These are phyloP conservation scores for Gentiana dahurica DNA, from an alignment of 257 asterid genomes.

Conservation along the genomic window DNA sequence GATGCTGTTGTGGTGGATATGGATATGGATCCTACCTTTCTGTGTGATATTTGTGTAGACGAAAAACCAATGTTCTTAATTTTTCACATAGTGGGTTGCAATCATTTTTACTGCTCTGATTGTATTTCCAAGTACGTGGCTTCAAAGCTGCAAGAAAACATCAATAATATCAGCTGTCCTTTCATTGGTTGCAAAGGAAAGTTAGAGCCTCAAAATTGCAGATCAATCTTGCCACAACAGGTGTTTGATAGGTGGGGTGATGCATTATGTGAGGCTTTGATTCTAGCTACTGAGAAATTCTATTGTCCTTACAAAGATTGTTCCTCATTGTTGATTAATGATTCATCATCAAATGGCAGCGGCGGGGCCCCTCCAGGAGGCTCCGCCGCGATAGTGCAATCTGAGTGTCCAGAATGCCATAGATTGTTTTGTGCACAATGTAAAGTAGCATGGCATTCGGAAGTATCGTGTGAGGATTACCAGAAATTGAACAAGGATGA, in stretches of 20 bases:
- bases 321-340: constrained; percentile 47
- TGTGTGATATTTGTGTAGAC: constrained; percentile 15
- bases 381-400: constrained; percentile 3
- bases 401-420: constrained; percentile 51
- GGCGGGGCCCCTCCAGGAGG: too few relatives aligned
- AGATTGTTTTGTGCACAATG: constrained; percentile 55
- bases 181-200: constrained; percentile 34
- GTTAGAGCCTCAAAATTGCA: constrained; percentile 47
- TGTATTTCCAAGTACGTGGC: constrained; percentile 45
- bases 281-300: constrained; percentile 36
- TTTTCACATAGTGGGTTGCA: constrained; percentile 5
- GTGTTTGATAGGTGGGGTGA: constrained; percentile 78
- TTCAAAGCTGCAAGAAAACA: constrained; percentile 37
- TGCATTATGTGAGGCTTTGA: constrained; percentile 45
- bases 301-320: constrained; percentile 71
- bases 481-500: constrained; percentile 27
- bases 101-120: constrained; percentile 36
- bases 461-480: constrained; percentile 39
- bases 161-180: constrained; percentile 33
- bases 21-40: neutral
- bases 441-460: constrained; percentile 61
- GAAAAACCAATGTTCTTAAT: constrained; percentile 2
- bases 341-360: neutral
- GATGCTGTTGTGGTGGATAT: too few relatives aligned
- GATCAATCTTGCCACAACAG: constrained; percentile 38